Evolutionary conservation across 352 stramenopile species (phyloP).

Genomic region (Globisporangium rhizosaccharum): DNA sequence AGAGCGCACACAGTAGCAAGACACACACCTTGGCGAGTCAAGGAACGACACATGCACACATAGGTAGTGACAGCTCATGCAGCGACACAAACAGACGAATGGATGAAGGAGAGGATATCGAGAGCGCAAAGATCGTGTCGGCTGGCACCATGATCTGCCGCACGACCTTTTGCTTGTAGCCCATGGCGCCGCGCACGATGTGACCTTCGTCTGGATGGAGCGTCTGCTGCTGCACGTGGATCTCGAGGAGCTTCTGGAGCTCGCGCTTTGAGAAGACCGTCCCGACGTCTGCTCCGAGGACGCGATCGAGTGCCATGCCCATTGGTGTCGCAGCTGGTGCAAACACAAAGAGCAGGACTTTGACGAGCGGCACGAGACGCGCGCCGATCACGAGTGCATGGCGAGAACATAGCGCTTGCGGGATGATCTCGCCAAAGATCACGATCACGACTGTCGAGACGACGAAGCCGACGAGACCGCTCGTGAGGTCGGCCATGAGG

Average conservation of each 20-base stretch:
- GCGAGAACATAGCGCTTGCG: constrained; percentile 90
- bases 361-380: constrained; percentile 86
- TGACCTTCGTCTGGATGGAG: constrained; percentile 92
- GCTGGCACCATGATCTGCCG: constrained; percentile 91
- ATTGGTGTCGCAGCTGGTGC: constrained; percentile 91
- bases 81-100: no score
- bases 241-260: constrained; percentile 95
- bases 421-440: constrained; percentile 93
- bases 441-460: constrained; percentile 93
- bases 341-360: constrained; percentile 90
- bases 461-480: constrained; percentile 90
- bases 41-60: no score
- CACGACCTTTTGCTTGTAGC: constrained; percentile 72
- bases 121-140: constrained; percentile 70
- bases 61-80: no score
- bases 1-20: no score
- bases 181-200: constrained; percentile 92
- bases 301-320: constrained; percentile 86
- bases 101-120: constrained; percentile 3
- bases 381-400: constrained; percentile 83
- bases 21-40: no score
- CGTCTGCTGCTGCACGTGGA: constrained; percentile 91
- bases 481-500: constrained; percentile 91
- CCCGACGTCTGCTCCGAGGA: constrained; percentile 92
- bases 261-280: constrained; percentile 93